Percentiles rank a stretch among this genome's conserved stretches.
Conservation (phyloP, 371 early-diverging fungal genomes). For the Actinomortierella ambigua region DNA sequence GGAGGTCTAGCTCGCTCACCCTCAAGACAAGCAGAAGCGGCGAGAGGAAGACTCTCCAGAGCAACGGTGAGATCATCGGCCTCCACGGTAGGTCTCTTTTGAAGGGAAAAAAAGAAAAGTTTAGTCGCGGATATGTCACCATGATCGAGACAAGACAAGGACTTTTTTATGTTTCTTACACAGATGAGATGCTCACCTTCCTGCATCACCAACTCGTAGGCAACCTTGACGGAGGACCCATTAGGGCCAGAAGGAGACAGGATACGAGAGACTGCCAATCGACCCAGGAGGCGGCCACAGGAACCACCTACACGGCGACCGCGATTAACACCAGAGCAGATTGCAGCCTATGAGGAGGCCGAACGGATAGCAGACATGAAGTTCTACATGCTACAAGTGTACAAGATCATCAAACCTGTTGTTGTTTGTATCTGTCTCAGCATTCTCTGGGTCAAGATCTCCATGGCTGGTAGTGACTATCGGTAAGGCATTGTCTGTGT, state of each 20-base stretch:
- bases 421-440: conserved; percentile 75
- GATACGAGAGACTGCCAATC: conserved; percentile 16
- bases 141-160: too few species aligned
- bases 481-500: conserved; percentile 45
- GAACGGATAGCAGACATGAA: conserved; percentile 63
- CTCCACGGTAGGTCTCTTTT: too few species aligned
- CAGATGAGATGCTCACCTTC: too few species aligned
- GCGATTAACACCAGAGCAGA: conserved; percentile 38
- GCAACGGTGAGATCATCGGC: too few species aligned
- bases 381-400: conserved; percentile 83
- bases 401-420: conserved; percentile 81
- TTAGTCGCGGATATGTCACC: too few species aligned
- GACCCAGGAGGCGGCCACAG: conserved; percentile 38
- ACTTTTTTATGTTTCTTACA: too few species aligned
- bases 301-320: conserved; percentile 32
- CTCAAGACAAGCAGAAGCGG: conserved; percentile 3
- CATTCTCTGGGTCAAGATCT: conserved; percentile 88
- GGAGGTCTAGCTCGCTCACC: background rate
- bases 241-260: background rate
- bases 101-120: too few species aligned
- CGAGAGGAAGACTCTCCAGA: too few species aligned
- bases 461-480: conserved; percentile 58
- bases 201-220: too few species aligned
- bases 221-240: background rate
- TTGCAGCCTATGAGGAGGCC: conserved; percentile 47